Evolutionary conservation across 2,329 filamentous ascomycete species (phyloP), one percentile per base, ranked within the genome.

Genomic region (Mycosphaerella sp.): DNA sequence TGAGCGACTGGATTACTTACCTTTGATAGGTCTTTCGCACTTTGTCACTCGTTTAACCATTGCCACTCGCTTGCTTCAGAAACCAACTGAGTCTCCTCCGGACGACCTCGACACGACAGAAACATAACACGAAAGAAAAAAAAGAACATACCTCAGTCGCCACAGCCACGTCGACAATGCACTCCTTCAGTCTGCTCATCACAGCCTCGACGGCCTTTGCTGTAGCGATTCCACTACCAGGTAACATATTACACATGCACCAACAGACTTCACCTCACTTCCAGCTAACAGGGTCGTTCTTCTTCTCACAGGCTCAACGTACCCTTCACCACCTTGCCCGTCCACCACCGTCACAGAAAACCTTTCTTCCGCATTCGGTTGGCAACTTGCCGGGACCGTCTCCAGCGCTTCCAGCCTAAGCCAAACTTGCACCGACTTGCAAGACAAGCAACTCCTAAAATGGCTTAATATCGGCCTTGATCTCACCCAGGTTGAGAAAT

Each of bases 331-430:
- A 42, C 39, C 49, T 23, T 55, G 56, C 39, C 41, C 56, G 39
- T 55, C 47, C 39, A 48, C 53, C 39, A n/a, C 41, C 6, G 44
- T 54, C 39, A 56, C 56, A 44, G 53, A 50, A 32, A 65, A 64
- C 47, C 56, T 63, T 21, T 67, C 66, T 21, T 57, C 48, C 9
- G 41, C 64, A 45, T 61, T 67, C 48, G 65, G 64, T 32, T 67
- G 64, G 58, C 64, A 66, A 45, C 47, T 69, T 36, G 59, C 63
- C 10, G 66, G 65, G 36, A 54, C 61, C 9, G 58, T 62, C 11
- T 42, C 58, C 46, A 45, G 49, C 44, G 23, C 54, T 46, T 40
- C 63, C 41, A 55, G 62, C 39, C 56, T 64, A 36, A 59, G 59
- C 17, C 23, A 45, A 8, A 58, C 56, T 36, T 66, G 64, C 49